Evolutionary conservation across 441 rosid species (phyloP).

Genomic region (Melianthus villosus): DNA sequence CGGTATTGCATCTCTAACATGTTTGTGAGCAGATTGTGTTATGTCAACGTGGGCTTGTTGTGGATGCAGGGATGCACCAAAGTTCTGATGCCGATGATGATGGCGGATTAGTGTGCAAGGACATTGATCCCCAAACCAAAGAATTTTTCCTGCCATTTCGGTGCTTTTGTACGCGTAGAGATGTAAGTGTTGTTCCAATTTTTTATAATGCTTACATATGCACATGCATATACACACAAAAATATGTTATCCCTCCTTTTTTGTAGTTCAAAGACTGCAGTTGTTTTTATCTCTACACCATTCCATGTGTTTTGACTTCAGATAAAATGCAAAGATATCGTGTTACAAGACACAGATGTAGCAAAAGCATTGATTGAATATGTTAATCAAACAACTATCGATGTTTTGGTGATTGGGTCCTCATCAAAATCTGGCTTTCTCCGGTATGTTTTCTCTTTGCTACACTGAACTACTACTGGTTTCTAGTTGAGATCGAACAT

Average conservation of each 20-base stretch:
- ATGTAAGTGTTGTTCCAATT: conserved; percentile 23
- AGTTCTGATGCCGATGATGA: too few relatives aligned
- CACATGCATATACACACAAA: neutral
- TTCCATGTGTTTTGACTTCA: conserved; percentile 8
- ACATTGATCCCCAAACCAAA: conserved; percentile 11
- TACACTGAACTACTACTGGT: too few relatives aligned
- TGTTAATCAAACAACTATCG: conserved; percentile 34
- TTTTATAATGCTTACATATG: too few relatives aligned
- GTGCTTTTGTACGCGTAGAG: conserved; percentile 82
- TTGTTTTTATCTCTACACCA: neutral
- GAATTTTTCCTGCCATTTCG: conserved; percentile 84
- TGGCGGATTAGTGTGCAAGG: too few relatives aligned
- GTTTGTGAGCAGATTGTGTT: too few relatives aligned
- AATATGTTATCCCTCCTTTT: neutral
- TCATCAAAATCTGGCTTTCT: conserved; percentile 54
- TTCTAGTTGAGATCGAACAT: too few relatives aligned
- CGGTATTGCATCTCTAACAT: too few relatives aligned
- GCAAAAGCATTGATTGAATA: conserved; percentile 54
- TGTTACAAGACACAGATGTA: conserved; percentile 64
- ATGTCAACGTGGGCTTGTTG: too few relatives aligned
- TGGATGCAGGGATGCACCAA: too few relatives aligned
- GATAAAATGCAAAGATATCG: conserved; percentile 70
- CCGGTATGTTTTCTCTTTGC: conserved; percentile 23
- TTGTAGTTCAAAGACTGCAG: neutral
- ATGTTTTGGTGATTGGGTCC: conserved; percentile 55